Evolutionary conservation across 306 rosid genomes (phyloP), one percentile per base, ranked within the genome.

Genomic region (Lablab purpureus): DNA sequence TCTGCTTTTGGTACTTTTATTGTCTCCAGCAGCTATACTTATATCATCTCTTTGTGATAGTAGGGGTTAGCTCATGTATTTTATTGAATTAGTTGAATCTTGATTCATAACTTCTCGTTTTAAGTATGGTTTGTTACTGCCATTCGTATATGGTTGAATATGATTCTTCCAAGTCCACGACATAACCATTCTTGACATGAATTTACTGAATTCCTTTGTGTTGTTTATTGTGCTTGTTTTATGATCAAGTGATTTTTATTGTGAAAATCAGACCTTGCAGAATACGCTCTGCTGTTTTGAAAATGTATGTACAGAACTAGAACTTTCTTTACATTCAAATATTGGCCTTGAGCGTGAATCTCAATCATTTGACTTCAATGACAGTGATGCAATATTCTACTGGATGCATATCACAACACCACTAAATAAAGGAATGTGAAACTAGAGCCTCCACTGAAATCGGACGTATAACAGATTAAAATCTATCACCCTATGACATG

Each of bases 321-420:
- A 58, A 58, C 36, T 58, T 58, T 22, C 28, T 54, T 54, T n/a
- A 54, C 30, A 54, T 55, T 55, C 62, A 55, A 21, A 55, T 55
- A 22, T 55, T 55, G 30, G 30, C 12, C 62, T 55, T 43, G 47
- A 14, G 4, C 47, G 13, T 41, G 47, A 41, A 41, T 41, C 47
- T 41, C 28, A 55, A 55, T 10, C 62, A 9, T 55, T 22, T 55
- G 30, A 21, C 15, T 21, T 10, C 28, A 55, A 55, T 10, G 30
- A 55, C 62, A 19, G 28, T 54, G 15, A 54, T 54, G 27, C 10
- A 8, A 22, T 45, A 19, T 22, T 54, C 60, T 19, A 54, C 28
- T 21, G n/a, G 17, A 56, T 23, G 5, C 63, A 58, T 23, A 23
- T 56, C 36, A 58, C n/a, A 23, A 12, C 2, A 58, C 7, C n/a